These are phyloP conservation scores for Yarrowia porcina DNA, from an alignment of 805 yeast species.

Conservation along the genomic window DNA sequence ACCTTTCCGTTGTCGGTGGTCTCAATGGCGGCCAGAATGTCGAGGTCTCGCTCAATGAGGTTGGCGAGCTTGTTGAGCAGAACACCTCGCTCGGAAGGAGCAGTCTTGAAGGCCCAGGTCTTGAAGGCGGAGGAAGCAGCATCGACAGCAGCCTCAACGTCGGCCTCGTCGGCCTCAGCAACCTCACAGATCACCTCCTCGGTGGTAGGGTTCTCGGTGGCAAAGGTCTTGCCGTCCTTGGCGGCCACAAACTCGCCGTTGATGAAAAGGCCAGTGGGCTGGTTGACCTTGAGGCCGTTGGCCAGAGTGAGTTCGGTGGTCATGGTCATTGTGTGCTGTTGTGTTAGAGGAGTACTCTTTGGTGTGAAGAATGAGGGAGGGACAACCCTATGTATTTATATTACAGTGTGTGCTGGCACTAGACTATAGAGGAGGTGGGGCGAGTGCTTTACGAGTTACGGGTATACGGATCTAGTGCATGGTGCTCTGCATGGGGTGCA, in stretches of 20 bases:
- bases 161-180: conserved; percentile 71
- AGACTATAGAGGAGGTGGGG: background rate
- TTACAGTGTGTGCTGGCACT: background rate
- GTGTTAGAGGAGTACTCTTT: background rate
- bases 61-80: conserved; percentile 73
- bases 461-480: conserved; percentile 18
- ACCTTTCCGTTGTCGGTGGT: conserved; percentile 90
- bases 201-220: conserved; percentile 45
- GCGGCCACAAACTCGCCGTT: conserved; percentile 72
- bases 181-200: conserved; percentile 61
- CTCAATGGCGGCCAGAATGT: conserved; percentile 74
- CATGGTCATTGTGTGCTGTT: conserved; percentile 6
- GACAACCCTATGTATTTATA: background rate
- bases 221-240: conserved; percentile 56
- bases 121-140: conserved; percentile 78
- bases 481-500: background rate
- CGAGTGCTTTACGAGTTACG: background rate
- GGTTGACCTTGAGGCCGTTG: conserved; percentile 61
- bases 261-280: conserved; percentile 86
- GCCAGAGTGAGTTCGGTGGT: conserved; percentile 45
- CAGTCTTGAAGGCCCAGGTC: conserved; percentile 66
- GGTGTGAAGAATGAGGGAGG: background rate
- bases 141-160: conserved; percentile 76
- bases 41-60: conserved; percentile 67
- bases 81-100: conserved; percentile 54